Evolutionary conservation across 805 yeast genomes (phyloP), one percentile per base, ranked within the genome.

Genomic region (Torulaspora franciscae): DNA sequence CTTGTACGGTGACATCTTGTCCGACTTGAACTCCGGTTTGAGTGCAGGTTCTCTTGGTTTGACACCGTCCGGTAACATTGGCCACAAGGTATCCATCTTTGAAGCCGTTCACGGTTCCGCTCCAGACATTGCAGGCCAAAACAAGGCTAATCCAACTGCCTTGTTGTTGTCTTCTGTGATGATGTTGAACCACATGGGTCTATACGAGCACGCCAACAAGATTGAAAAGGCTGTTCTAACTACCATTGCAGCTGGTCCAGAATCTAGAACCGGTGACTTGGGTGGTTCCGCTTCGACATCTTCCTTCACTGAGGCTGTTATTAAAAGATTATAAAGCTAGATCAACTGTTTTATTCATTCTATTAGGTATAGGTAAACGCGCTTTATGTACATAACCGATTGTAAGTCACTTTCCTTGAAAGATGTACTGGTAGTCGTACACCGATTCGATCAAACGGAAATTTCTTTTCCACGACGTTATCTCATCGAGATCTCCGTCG

Each of bases 71-170:
- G 99, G 96, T 70, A 93, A 93, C 81, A 93, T 93, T 90, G 99
- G 99, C 76, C 87, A 88, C 77, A 83, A 86, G 69, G 95, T 91
- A 53, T 88, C 97, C 46, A 91, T 93, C 68, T 93, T 93, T 70
- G 99, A 93, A 80, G 99, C 99, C 55, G 99, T 93, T 65, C 99
- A 93, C 71, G 99, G 99, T 70, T 90, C 98, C 47, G 99, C 99
- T 53, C 99, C 99, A 60, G 99, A 93, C 70, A 93, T 93, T 65
- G 98, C 98, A 52, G 99, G 99, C 66, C 88, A 93, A 79, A 95
- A 95, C 67, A 80, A 87, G 68, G 99, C 99, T 55, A 93, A 93
- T 81, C 99, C 99, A 74, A 93, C 99, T 50, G 99, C 99, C 46
- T 73, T 93, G 66, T 77, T 93, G 68, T 79, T 93, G 67, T 88